Conservation (phyloP, 2,329 filamentous ascomycete species). For the Trichoderma asperellum region DNA sequence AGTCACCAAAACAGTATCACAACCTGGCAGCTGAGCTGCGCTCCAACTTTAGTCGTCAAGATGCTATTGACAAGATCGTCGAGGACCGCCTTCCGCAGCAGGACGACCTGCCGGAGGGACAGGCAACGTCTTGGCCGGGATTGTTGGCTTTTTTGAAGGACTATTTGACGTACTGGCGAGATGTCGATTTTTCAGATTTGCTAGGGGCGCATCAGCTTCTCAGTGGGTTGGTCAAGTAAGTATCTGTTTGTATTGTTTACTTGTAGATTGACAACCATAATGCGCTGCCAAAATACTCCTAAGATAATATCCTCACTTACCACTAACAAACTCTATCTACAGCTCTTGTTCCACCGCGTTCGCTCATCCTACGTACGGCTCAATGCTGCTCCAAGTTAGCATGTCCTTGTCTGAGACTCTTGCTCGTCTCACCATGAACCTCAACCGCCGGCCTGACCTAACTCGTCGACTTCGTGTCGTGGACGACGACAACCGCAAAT, state of each 20-base stretch:
- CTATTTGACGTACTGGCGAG: slow-evolving; percentile 79
- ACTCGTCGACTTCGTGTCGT: slow-evolving; percentile 66
- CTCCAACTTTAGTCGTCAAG: slow-evolving; percentile 52
- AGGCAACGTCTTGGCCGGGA: slow-evolving; percentile 71
- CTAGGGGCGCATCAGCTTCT: slow-evolving; percentile 75
- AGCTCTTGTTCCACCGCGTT: slow-evolving; percentile 85
- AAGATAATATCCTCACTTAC: not conserved
- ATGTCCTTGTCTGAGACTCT: slow-evolving; percentile 81
- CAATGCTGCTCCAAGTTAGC: slow-evolving; percentile 80
- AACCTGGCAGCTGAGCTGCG: slow-evolving; percentile 70
- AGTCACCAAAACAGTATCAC: slow-evolving; percentile 67
- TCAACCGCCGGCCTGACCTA: slow-evolving; percentile 80
- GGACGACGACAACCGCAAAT: slow-evolving; percentile 71
- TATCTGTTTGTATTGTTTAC: not conserved
- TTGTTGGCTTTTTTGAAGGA: slow-evolving; percentile 80
- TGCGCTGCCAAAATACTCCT: no score
- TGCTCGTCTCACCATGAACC: slow-evolving; percentile 78
- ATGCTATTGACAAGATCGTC: slow-evolving; percentile 65
- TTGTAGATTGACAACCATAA: not conserved
- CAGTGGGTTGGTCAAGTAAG: slow-evolving; percentile 74
- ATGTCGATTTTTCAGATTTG: slow-evolving; percentile 76
- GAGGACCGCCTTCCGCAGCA: slow-evolving; percentile 67
- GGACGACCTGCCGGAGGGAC: slow-evolving; percentile 65
- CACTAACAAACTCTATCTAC: not conserved
- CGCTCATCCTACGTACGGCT: slow-evolving; percentile 76